Base-by-base conservation (phyloP, 2,329 filamentous ascomycete genomes). In the Arthroderma sp. region DNA sequence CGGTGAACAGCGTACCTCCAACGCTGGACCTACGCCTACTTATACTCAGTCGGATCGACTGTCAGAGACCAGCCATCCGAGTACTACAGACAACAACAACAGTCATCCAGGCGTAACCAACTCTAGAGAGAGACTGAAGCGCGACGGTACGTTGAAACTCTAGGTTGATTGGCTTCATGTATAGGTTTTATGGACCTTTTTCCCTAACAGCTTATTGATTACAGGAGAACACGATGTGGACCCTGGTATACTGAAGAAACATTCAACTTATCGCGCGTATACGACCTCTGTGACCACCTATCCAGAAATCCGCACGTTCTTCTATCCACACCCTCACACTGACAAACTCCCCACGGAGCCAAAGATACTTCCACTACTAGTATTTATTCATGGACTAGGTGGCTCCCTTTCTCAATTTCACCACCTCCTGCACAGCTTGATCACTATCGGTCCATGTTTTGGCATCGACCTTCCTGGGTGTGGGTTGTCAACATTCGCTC, bases 341-440 rank as follows among this genome's bases (percentile, higher is more conserved):
- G 81, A 84, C 59, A 87, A 93, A 69, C 78, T 97, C 2, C 89
- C 88, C 2, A 79, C 77, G 43, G 78, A 83, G 60, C 87, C 88
- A 1, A 79, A 81, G 0, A 84, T 87, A 0, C 73, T 96, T 9
- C 93, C 93, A 1, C 74, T 98, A 8, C 75, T 97, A 2, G 90
- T 97, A 44, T 95, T 94, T 67, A 78, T 97, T 58, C 93, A 97
- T 67, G 93, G 93, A 1, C 79, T 97, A 8, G 93, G 91, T n/a
- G 93, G 93, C 53, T 95, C 88, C 0, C 80, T 90, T 23, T 86
- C 89, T 9, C 93, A 97, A 67, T 97, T 96, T 67, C 81, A 88
- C 57, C 82, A 87, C 31, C 74, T 97, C 4, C 74, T 97, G 15
- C 86, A 83, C 19, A 93, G 88, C 69, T 77, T 98, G 52, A 81